Base-by-base conservation (phyloP, 2,329 filamentous ascomycete species). In the Alternaria sp. region DNA sequence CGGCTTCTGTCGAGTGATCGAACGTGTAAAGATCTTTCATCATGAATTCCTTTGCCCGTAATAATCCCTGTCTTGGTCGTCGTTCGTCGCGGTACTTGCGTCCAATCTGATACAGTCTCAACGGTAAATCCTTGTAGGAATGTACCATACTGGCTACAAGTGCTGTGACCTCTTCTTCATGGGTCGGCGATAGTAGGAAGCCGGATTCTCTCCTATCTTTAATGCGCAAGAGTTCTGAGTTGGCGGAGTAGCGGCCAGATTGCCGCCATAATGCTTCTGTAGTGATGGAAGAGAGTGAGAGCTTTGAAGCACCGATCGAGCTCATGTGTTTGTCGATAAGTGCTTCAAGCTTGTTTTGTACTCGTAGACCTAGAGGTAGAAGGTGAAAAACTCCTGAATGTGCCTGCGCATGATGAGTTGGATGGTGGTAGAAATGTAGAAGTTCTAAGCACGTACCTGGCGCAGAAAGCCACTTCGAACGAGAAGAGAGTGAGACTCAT, bases 21-120 rank as follows among this genome's bases (percentile, higher is more conserved):
- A 99, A 99, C 0, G 93, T 97, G 76, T 99, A 99, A 1, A 99
- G 84, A 76, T 99, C 95, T 78, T 99, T 99, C 95, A 99, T 99
- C 67, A 92, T 80, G 70, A 99, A 99, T 72, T 99, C 95, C 61
- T 93, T 88, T 0, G 92, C 90, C 9, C 95, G 88, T 8, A 99
- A 82, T 2, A 99, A 82, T 11, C 95, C 95, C 68, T 96, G 91
- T 31, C 95, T 86, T 21, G 95, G 95, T 26, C 95, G 86, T 56
- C 90, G 85, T 78, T 99, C 95, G 79, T 99, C 95, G 48, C 95
- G 88, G 72, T 98, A 99, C 77, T 99, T 99, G 45, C 94, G 86
- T 29, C 92, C 89, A 48, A 95, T 95, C 75, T 99, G 95, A 72
- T 98, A 99, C 0, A 99, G 80, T 41, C 93, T 86, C 24, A 98